Evolutionary conservation across 495 filamentous ascomycete genomes (phyloP).

Genomic region (Schizothecium vesticola): DNA sequence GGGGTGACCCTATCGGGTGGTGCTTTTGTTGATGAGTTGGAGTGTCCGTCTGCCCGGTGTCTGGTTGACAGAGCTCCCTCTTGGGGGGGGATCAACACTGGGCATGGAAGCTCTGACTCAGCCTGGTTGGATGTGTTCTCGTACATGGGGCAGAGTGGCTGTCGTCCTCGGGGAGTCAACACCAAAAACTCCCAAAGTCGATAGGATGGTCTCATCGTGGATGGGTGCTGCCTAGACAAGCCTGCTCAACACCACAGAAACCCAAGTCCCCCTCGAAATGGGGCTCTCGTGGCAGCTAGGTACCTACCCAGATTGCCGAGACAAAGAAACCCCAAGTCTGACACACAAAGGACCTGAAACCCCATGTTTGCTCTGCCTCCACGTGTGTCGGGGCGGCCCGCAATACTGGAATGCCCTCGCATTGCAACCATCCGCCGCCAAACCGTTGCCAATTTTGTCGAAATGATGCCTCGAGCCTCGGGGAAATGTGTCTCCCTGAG

Average conservation of each 20-base stretch:
- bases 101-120: not conserved
- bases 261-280: not conserved
- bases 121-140: not conserved
- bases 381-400: not conserved
- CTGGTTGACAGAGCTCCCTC: not conserved
- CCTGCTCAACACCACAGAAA: not conserved
- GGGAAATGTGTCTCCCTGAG: not conserved
- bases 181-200: not conserved
- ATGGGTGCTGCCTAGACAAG: not conserved
- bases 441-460: not conserved
- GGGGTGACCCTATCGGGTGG: no score
- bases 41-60: not conserved
- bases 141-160: not conserved
- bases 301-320: no score
- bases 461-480: not conserved
- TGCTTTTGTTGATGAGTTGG: not conserved
- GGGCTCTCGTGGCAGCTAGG: not conserved
- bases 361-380: not conserved
- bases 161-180: not conserved
- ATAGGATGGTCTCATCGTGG: not conserved
- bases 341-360: not conserved
- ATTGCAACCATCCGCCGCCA: not conserved
- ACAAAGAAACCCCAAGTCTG: not conserved
- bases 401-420: not conserved
- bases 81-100: not conserved